A percentile compares a stretch with the other conserved stretches of the same genome.
These are phyloP conservation scores for Candida berthetii DNA, from an alignment of 805 yeast species.

Conservation along the genomic window DNA sequence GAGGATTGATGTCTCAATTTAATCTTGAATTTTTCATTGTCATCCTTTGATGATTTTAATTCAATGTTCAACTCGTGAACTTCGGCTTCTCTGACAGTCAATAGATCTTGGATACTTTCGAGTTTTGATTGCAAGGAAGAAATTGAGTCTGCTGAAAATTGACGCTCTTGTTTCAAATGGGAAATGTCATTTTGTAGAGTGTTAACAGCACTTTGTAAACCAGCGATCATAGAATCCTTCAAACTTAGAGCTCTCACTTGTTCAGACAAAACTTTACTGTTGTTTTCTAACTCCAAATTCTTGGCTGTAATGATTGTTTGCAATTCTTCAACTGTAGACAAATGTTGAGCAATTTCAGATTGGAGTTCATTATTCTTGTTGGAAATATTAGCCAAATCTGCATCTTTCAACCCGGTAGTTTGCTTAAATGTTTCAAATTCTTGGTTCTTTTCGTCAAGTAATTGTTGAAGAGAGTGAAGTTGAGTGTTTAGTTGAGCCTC, in stretches of 20 bases:
- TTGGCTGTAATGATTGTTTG: not conserved
- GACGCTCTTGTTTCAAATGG: not conserved
- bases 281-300: not conserved
- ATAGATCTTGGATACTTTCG: slow-evolving; percentile 10
- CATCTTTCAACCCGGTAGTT: not conserved
- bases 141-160: not conserved
- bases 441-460: not conserved
- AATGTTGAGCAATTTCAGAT: not conserved
- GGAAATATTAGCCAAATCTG: not conserved
- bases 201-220: slow-evolving; percentile 6
- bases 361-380: not conserved
- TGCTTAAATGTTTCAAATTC: not conserved
- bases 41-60: slow-evolving; percentile 7
- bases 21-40: slow-evolving; percentile 5
- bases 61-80: slow-evolving; percentile 19
- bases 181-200: not conserved
- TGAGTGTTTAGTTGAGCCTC: not conserved
- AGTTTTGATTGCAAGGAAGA: slow-evolving; percentile 1
- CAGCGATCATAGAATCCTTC: slow-evolving; percentile 3
- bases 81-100: slow-evolving; percentile 20
- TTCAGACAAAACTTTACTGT: not conserved
- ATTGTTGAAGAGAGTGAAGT: not conserved
- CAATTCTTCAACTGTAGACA: not conserved
- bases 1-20: not conserved
- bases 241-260: slow-evolving; percentile 2